Base-by-base conservation (phyloP, 305 asterid species). In the Fraxinus latifolia region DNA sequence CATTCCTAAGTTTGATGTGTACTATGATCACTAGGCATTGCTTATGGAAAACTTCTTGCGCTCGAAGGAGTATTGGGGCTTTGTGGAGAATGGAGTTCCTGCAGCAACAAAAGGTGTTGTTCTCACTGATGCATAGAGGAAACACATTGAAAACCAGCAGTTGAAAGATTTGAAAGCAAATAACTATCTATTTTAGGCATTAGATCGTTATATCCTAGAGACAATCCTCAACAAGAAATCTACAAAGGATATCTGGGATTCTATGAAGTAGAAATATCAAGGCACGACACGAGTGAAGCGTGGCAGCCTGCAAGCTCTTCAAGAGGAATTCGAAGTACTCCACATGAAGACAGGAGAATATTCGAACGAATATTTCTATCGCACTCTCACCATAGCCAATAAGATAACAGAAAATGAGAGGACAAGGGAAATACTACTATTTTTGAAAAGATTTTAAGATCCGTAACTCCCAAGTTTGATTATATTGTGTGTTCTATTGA, bases 91-190 rank as follows among this genome's bases (percentile, higher is more conserved):
- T 33, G 37, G 7, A 33, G 37, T 33, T 33, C 37, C 37, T 5
- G 37, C 37, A 33, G 7, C 37, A 33, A 33, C 7, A 33, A 6
- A 33, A 33, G 7, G 37, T 33, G 37, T 33, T 37, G 44, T 7
- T 11, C 6, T 50, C 1, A 47, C 47, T 1, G 19, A 50, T 9
- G 77, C 73, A 0, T 53, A 81, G 23, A 58, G 14, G 25, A 1
- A 15, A 15, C 2, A 39, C 12, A 6, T 80, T 5, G 44, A 80
- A 21, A 44, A 7, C 1, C 6, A 6, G 14, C 53, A 34, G 8
- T 12, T 72, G 11, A 81, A 58, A 32, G 79, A 81, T n/a, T 17
- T 34, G 0, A 37, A 76, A 27, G 81, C 25, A n/a, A 82, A 82
- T 9, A 76, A 82, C 7, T 81, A 76, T 39, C 15, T 81, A 1